A percentile compares a stretch with the other conserved stretches of the same genome.
phyloP scores from a whole-genome alignment of 306 rosid species.

The Gastrolobium villosum region DNA sequence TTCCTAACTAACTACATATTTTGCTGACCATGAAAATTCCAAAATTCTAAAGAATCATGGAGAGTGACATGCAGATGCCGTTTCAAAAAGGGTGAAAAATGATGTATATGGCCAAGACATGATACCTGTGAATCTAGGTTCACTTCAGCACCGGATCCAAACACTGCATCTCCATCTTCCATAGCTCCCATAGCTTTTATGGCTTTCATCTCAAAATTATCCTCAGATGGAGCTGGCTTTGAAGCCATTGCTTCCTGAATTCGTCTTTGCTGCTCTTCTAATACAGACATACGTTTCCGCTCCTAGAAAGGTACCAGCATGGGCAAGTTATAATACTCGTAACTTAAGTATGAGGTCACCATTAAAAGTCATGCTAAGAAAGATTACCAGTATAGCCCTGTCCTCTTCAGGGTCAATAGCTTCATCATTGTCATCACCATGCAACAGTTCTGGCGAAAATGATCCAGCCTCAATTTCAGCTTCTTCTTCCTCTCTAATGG shows the following conservation, averaged over 20 bases:
- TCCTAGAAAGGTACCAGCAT: slow-evolving; percentile 61
- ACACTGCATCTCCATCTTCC: slow-evolving; percentile 98
- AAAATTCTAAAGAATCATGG: background rate
- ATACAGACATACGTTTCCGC: slow-evolving; percentile 73
- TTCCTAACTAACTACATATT: background rate
- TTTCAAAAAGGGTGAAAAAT: slow-evolving; percentile 14
- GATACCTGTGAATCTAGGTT: slow-evolving; percentile 92
- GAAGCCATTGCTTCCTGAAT: slow-evolving; percentile 83
- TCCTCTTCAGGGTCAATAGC: slow-evolving; percentile 97
- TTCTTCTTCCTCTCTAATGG: slow-evolving; percentile 63
- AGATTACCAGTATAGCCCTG: slow-evolving; percentile 70
- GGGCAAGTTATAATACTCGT: slow-evolving; percentile 21
- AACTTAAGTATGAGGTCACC: slow-evolving; percentile 8
- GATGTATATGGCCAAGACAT: slow-evolving; percentile 17
- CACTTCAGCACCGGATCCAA: slow-evolving; percentile 93
- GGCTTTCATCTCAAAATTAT: slow-evolving; percentile 88
- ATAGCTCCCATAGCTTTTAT: slow-evolving; percentile 91
- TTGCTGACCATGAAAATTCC: background rate
- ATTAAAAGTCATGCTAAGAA: slow-evolving; percentile 14
- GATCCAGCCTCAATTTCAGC: slow-evolving; percentile 83
- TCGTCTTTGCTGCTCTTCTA: slow-evolving; percentile 85
- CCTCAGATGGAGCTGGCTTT: slow-evolving; percentile 84
- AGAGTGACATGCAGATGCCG: background rate
- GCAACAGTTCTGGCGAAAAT: slow-evolving; percentile 86
- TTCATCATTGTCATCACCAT: slow-evolving; percentile 87